These are phyloP conservation scores for Hymenoscyphus fructigenus DNA, from an alignment of 2,329 filamentous ascomycete species.

Conservation along the genomic window DNA sequence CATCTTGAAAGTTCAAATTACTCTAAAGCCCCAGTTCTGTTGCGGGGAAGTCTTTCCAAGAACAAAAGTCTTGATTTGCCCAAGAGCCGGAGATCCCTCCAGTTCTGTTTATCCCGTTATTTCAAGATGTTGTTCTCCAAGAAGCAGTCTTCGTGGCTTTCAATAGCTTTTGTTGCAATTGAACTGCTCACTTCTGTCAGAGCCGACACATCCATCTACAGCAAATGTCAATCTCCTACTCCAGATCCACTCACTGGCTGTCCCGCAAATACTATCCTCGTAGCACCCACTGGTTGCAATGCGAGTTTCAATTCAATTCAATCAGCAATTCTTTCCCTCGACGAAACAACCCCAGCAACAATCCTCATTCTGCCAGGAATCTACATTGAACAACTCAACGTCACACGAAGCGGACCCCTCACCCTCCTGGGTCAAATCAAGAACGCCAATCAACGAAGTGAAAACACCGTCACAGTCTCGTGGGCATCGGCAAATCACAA, in stretches of 20 bases:
- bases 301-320: constrained; percentile 44
- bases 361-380: constrained; percentile 61
- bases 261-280: constrained; percentile 43
- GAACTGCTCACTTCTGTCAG: neutral
- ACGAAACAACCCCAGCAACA: constrained; percentile 37
- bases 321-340: constrained; percentile 38
- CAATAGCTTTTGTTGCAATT: neutral
- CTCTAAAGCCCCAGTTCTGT: neutral
- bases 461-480: constrained; percentile 54
- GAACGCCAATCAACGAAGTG: constrained; percentile 25
- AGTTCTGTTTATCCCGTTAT: neutral
- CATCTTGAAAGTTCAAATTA: neutral
- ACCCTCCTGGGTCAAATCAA: constrained; percentile 56
- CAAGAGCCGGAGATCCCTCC: neutral
- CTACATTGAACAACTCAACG: constrained; percentile 60
- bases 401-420: constrained; percentile 60
- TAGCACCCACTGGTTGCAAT: constrained; percentile 37
- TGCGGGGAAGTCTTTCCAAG: neutral
- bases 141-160: neutral
- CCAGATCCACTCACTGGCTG: constrained; percentile 40
- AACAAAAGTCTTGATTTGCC: neutral
- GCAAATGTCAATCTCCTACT: constrained; percentile 16
- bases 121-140: neutral
- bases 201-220: constrained; percentile 11
- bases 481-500: constrained; percentile 54